These are phyloP conservation scores for Suhomyces wounanorum DNA, from an alignment of 1,139 yeast genomes.

Conservation along the genomic window DNA sequence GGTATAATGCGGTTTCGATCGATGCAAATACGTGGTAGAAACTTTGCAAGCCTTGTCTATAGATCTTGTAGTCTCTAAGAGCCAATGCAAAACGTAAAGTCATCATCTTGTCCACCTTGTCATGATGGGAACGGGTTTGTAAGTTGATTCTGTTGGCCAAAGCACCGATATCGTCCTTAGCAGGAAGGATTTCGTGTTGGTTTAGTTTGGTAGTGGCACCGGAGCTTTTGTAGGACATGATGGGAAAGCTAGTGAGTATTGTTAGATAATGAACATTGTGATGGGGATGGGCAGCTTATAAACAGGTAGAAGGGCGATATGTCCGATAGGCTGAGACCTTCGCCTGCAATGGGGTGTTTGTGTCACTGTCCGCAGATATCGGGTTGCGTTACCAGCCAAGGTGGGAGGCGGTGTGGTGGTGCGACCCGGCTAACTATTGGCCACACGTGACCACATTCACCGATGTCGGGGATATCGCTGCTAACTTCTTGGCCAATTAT, in stretches of 20 bases:
- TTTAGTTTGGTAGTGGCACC: constrained; percentile 44
- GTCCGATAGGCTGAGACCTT: neutral
- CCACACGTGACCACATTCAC: neutral
- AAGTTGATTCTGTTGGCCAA: constrained; percentile 76
- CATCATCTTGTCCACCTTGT: constrained; percentile 68
- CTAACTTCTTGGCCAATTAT: neutral
- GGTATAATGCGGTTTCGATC: constrained; percentile 58
- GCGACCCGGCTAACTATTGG: neutral
- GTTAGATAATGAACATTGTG: neutral
- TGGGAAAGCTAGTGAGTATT: neutral
- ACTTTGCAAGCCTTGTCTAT: constrained; percentile 78
- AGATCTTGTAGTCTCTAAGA: constrained; percentile 69
- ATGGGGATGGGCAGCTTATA: constrained; percentile 2
- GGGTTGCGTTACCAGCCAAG: neutral
- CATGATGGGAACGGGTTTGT: constrained; percentile 67
- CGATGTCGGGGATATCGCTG: constrained; percentile 2
- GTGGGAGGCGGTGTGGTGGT: neutral
- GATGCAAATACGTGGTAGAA: constrained; percentile 75
- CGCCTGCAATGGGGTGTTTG: neutral
- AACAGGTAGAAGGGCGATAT: neutral
- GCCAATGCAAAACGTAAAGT: constrained; percentile 75
- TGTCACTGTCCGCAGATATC: constrained; percentile 1
- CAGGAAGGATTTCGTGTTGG: constrained; percentile 64
- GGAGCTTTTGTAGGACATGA: constrained; percentile 1
- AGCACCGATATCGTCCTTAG: constrained; percentile 75